Conservation (phyloP, 371 early-diverging fungal genomes). For the Mucor plumbeus region DNA sequence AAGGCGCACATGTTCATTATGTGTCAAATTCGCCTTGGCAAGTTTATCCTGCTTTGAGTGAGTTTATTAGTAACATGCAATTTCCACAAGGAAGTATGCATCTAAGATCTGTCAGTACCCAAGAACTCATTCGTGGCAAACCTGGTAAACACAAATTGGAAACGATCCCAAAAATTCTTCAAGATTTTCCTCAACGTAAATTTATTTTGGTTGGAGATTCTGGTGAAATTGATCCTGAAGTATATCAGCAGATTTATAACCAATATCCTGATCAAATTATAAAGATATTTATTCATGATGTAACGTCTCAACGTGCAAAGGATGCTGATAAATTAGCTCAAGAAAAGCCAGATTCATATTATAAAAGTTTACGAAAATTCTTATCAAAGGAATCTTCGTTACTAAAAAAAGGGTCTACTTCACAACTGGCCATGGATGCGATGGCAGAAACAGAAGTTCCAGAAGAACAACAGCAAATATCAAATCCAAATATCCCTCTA, state of each 20-base stretch:
- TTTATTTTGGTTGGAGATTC: slow-evolving; percentile 75
- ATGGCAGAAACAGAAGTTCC: slow-evolving; percentile 46
- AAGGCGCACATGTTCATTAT: slow-evolving; percentile 51
- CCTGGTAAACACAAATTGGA: slow-evolving; percentile 49
- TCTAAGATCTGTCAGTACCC: slow-evolving; percentile 42
- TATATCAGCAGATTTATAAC: slow-evolving; percentile 54
- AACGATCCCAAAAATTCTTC: slow-evolving; percentile 35
- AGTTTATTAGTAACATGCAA: slow-evolving; percentile 36
- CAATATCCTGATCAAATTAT: slow-evolving; percentile 58
- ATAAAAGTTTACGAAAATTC: slow-evolving; percentile 32
- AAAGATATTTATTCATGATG: slow-evolving; percentile 73
- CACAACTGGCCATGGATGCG: slow-evolving; percentile 47
- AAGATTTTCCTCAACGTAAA: slow-evolving; percentile 63
- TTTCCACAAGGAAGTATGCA: slow-evolving; percentile 55
- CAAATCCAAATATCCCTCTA: slow-evolving; percentile 40
- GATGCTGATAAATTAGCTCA: slow-evolving; percentile 34
- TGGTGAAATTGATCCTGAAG: slow-evolving; percentile 74
- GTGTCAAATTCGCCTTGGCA: slow-evolving; percentile 61
- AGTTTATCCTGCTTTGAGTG: slow-evolving; percentile 45
- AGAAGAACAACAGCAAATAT: slow-evolving; percentile 31
- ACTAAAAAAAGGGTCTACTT: slow-evolving; percentile 15
- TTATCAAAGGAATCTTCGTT: slow-evolving; percentile 32
- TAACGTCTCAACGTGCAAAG: slow-evolving; percentile 51
- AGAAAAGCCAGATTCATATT: slow-evolving; percentile 35
- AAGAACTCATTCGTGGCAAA: slow-evolving; percentile 36